Evolutionary conservation across 2,329 filamentous ascomycete species (phyloP), one percentile per base, ranked within the genome.

Genomic region (Exophiala calicioides): DNA sequence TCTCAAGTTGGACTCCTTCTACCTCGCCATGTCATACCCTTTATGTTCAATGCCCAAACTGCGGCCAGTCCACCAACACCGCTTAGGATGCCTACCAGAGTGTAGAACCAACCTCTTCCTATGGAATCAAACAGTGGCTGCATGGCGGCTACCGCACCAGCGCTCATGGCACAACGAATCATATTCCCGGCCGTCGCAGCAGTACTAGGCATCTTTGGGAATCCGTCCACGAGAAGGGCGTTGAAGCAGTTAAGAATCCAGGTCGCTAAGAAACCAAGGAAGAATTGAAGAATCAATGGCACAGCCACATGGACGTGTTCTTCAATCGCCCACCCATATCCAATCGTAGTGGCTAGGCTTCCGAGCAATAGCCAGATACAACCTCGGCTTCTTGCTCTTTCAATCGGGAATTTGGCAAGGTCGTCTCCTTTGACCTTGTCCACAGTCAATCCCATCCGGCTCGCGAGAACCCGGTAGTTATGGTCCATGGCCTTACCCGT

Each of bases 341-440:
- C 59, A 15, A 65, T 52, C 36, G 62, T 53, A 12, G 33, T 33
- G n/a, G 10, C 12, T 7, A 31, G 33, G 12, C 33, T 44, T 12
- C 44, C 32, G 10, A 52, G 23, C 33, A 47, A 18, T 6, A 44
- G 44, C 44, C 49, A 44, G 21, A 18, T 15, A 26, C 49, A 34
- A 5, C 49, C 44, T 13, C 39, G 30, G 20, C 24, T 21, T 20
- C 72, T 60, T 2, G 68, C 70, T 9, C 61, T 62, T 48, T 75
- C 72, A 47, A 75, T 69, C 1, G 71, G 70, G 23, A 74, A 74
- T 3, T 64, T 41, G 3, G 54, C 58, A 24, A 73, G 55, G 24
- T 45, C 33, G 37, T 47, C 29, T 15, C 40, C 37, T 4, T 23
- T 23, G 10, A 44, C 16, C 19, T 30, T 35, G 26, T 52, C 53